Conservation (phyloP, 2,329 filamentous ascomycete genomes). For the Apiospora rasikravindrae region DNA sequence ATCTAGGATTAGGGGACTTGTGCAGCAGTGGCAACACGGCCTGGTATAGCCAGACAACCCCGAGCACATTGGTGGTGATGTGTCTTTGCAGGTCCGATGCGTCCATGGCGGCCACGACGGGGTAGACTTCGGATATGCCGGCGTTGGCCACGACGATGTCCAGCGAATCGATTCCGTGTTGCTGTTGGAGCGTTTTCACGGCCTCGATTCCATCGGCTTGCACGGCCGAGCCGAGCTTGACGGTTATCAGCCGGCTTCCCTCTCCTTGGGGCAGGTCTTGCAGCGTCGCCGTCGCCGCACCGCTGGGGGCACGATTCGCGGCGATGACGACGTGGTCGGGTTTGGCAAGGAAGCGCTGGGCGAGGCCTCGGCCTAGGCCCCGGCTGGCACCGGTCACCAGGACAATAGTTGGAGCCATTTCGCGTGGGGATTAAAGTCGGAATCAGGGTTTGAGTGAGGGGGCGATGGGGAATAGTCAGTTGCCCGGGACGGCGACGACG, state of each 20-base stretch:
- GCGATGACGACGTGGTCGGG: background rate
- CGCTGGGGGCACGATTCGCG: background rate
- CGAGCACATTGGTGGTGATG: conserved; percentile 49
- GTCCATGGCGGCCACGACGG: background rate
- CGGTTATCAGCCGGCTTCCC: background rate
- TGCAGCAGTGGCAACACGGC: conserved; percentile 34
- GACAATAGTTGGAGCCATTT: no score
- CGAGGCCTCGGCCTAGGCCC: no score
- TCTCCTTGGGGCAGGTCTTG: background rate
- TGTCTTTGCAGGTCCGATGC: conserved; percentile 41
- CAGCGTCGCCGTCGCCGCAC: background rate
- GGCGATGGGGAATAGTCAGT: no score
- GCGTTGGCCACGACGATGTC: conserved; percentile 10
- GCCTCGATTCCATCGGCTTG: background rate
- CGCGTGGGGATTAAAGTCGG: no score
- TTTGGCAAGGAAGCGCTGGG: no score
- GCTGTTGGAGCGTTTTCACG: background rate
- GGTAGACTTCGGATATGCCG: background rate
- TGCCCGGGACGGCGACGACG: no score
- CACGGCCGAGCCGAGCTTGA: background rate
- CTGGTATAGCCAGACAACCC: conserved; percentile 50
- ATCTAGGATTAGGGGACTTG: background rate
- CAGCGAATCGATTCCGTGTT: background rate
- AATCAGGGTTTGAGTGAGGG: no score
- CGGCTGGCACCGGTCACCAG: no score